Conservation (phyloP, 2,329 filamentous ascomycete species). For the Pestalotiopsis sp. region DNA sequence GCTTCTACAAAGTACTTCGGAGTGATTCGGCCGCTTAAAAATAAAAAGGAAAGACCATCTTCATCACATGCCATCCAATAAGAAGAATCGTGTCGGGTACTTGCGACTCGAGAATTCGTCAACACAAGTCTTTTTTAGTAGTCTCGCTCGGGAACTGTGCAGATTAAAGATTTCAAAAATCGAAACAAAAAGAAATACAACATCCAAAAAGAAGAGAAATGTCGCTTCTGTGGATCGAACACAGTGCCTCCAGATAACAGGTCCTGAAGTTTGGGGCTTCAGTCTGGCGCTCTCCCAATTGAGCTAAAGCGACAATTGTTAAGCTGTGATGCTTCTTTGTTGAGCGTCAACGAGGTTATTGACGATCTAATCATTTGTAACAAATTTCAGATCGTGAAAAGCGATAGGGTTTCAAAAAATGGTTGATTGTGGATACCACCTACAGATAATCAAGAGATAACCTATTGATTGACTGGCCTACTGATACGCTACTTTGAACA, state of each 20-base stretch:
- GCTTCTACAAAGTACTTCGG: too few relatives aligned
- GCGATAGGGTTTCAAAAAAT: too few relatives aligned
- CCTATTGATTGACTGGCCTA: neutral
- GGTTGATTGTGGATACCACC: too few relatives aligned
- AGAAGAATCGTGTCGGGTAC: neutral
- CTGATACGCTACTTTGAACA: slow-evolving; percentile 11
- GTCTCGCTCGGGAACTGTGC: too few relatives aligned
- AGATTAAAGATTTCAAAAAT: too few relatives aligned
- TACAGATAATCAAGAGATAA: neutral
- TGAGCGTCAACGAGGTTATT: neutral
- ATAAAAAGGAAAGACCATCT: neutral
- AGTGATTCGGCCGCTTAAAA: neutral
- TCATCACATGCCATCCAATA: neutral
- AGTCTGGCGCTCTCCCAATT: neutral
- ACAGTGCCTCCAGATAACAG: neutral
- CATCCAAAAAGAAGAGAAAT: neutral
- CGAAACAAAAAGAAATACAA: neutral
- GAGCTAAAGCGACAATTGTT: neutral
- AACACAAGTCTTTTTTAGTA: too few relatives aligned
- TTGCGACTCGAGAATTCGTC: too few relatives aligned
- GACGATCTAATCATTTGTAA: too few relatives aligned
- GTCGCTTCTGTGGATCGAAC: neutral
- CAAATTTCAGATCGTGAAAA: too few relatives aligned
- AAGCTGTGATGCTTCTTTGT: neutral
- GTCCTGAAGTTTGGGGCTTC: neutral